Percentiles rank a stretch among this genome's conserved stretches.
These are phyloP conservation scores for Mortierella claussenii DNA, from an alignment of 192 early-diverging fungal species.

Conservation along the genomic window DNA sequence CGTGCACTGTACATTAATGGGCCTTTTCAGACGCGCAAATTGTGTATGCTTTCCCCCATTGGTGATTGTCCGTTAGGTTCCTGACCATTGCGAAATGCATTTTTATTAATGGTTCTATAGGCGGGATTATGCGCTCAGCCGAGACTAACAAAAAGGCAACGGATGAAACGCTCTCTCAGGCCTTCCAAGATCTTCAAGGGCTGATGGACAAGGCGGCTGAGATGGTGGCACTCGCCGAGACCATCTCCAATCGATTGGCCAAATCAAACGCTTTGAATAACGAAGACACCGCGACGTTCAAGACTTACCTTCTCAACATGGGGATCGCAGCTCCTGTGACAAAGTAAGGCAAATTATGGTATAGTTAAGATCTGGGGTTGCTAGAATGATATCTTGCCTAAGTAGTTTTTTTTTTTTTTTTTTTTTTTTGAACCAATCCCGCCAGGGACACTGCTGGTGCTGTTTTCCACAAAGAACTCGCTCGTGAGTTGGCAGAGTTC, in stretches of 20 bases:
- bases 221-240: slow-evolving; percentile 70
- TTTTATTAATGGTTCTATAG: slow-evolving; percentile 44
- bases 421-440: too few species aligned
- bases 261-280: slow-evolving; percentile 63
- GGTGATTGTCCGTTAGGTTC: too few species aligned
- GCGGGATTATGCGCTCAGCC: slow-evolving; percentile 71
- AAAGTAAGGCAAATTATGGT: slow-evolving; percentile 59
- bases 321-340: slow-evolving; percentile 94
- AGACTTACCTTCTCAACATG: slow-evolving; percentile 83
- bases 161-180: slow-evolving; percentile 77
- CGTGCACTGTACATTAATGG: slow-evolving; percentile 4
- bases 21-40: too few species aligned
- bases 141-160: slow-evolving; percentile 72
- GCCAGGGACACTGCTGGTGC: slow-evolving; percentile 85
- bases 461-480: slow-evolving; percentile 87
- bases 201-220: slow-evolving; percentile 90
- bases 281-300: slow-evolving; percentile 64
- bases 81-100: background rate
- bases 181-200: slow-evolving; percentile 90
- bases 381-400: background rate
- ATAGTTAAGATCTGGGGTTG: background rate
- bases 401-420: background rate
- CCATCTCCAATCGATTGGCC: slow-evolving; percentile 24
- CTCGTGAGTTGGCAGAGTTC: slow-evolving; percentile 88
- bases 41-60: too few species aligned